A percentile compares a stretch with the other conserved stretches of the same genome.
phyloP scores from a whole-genome alignment of 495 filamentous ascomycete species.

The Pyrenopolyporus hunteri region DNA sequence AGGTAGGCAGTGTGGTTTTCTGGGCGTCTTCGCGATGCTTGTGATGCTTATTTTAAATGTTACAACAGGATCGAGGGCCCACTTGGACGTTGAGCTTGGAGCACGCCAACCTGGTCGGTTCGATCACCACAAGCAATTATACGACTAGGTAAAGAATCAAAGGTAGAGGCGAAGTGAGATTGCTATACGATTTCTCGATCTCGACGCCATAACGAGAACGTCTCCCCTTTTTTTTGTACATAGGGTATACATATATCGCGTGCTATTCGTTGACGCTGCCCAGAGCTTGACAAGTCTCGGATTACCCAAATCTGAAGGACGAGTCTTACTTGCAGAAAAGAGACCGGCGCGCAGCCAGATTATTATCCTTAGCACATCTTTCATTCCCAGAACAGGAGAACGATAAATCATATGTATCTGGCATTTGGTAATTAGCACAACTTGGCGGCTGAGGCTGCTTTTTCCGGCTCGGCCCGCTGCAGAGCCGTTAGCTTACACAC shows the following conservation, averaged over 20 bases:
- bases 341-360: not conserved
- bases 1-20: too few species aligned
- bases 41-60: not conserved
- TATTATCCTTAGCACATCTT: not conserved
- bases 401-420: slow-evolving; percentile 4
- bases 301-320: not conserved
- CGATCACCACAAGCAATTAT: too few species aligned
- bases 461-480: slow-evolving; percentile 29
- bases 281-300: slow-evolving; percentile 12
- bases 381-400: not conserved
- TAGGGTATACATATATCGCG: too few species aligned
- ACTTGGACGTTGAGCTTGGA: too few species aligned
- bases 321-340: not conserved
- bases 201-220: too few species aligned
- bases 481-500: not conserved
- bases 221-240: too few species aligned
- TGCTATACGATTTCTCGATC: too few species aligned
- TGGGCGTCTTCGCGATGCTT: slow-evolving; percentile 8
- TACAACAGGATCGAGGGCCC: not conserved
- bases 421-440: not conserved
- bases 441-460: slow-evolving; percentile 23
- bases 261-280: not conserved
- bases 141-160: too few species aligned
- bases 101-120: too few species aligned
- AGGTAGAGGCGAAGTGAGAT: too few species aligned